These are phyloP conservation scores for Termitomyces sp. DNA, from an alignment of 768 basidiomycete species.

Conservation along the genomic window DNA sequence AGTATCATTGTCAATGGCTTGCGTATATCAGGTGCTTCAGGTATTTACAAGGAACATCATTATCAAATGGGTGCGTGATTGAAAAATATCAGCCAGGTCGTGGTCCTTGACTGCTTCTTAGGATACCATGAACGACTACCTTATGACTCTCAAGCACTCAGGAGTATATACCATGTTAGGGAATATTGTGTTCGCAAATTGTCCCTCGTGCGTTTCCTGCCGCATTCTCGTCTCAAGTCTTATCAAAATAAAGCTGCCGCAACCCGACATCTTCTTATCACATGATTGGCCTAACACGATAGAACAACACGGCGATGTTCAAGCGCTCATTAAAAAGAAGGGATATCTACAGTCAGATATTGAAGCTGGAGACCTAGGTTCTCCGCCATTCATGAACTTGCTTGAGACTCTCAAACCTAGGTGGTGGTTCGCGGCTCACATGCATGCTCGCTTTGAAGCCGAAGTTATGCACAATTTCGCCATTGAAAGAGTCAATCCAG, in stretches of 20 bases:
- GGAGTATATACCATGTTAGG: slow-evolving; percentile 88
- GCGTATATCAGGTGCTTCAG: slow-evolving; percentile 90
- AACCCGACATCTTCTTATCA: slow-evolving; percentile 57
- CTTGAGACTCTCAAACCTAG: slow-evolving; percentile 65
- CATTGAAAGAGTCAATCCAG: slow-evolving; percentile 14
- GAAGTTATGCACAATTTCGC: slow-evolving; percentile 40
- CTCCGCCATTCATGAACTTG: slow-evolving; percentile 79
- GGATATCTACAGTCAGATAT: slow-evolving; percentile 74
- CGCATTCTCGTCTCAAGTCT: not conserved
- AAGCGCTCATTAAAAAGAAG: slow-evolving; percentile 64
- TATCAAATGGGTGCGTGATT: slow-evolving; percentile 53
- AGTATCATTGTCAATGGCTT: slow-evolving; percentile 84
- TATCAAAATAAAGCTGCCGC: not conserved
- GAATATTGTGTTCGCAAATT: slow-evolving; percentile 79
- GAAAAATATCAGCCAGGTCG: not conserved
- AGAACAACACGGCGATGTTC: slow-evolving; percentile 71
- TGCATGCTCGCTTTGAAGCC: slow-evolving; percentile 86
- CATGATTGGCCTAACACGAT: slow-evolving; percentile 96
- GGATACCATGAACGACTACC: slow-evolving; percentile 82
- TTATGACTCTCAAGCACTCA: slow-evolving; percentile 63
- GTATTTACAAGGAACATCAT: slow-evolving; percentile 81
- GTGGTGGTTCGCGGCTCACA: slow-evolving; percentile 93
- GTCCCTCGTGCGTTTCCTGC: slow-evolving; percentile 48
- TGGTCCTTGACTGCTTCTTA: slow-evolving; percentile 17
- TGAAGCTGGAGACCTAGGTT: slow-evolving; percentile 63